Evolutionary conservation across 2,329 filamentous ascomycete genomes (phyloP), one percentile per base, ranked within the genome.

Genomic region (Fusarium fujikuroi): DNA sequence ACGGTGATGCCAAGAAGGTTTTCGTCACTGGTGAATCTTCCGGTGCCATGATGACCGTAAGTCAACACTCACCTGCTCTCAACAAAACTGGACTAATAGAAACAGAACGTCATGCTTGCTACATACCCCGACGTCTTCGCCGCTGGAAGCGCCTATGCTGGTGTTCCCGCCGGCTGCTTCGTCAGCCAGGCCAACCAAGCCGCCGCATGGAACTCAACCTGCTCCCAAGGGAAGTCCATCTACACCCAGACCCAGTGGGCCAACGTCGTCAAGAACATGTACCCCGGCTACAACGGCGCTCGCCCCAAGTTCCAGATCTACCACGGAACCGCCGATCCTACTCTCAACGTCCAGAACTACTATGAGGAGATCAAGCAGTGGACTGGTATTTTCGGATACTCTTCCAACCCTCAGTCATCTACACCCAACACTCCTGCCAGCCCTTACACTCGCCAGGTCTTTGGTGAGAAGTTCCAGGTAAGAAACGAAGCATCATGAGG

Each of bases 1-100:
- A 19, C 2, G 64, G 62, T 18, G 64, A 67, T 28, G 15, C 64
- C 10, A 67, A 67, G 64, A 40, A 39, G 14, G 64, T 67, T 2
- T 67, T 67, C 23, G 63, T 67, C 23, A 67, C 64, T 36, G 64
- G 64, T 36, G 64, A 67, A 47, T 67, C 64, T 23, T 67, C 64
- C 5, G 64, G 64, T 5, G 64, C 64, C 28, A 67, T 67, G 64
- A 67, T 67, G 64, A 67, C 64, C 11, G 64, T 67, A 14, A 44
- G 64, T 25, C 25, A 25, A 25, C 25, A 25, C 25, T 25, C 25
- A 6, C 25, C 25, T 25, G 25, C 25, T 25, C 25, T 25, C 25
- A 25, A 25, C 25, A 25, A 25, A 25, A 25, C 25, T 25, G 25
- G 25, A 28, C 61, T 66, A 34, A 66, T 4, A 21, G 2, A 5